Conservation (phyloP, 129 eudicot genomes). For the Smallanthus sonchifolius region DNA sequence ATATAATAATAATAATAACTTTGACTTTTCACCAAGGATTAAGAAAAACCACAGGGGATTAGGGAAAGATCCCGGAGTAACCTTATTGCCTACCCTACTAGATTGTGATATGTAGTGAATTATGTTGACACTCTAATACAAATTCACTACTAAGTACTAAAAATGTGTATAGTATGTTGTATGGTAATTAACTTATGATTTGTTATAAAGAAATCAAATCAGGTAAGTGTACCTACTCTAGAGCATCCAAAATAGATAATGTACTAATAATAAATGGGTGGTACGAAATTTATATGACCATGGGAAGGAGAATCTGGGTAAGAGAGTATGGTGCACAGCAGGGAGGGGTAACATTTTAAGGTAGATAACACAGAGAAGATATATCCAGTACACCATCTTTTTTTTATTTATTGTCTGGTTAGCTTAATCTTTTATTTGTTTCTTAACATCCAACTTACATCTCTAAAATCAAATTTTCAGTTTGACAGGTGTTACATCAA, state of each 20-base stretch:
- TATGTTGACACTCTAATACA: background rate
- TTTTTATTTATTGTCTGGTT: background rate
- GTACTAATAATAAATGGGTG: background rate
- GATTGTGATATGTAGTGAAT: background rate
- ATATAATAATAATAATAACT: background rate
- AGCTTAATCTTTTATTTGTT: background rate
- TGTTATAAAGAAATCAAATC: background rate
- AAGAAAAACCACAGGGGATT: background rate
- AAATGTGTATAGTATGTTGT: background rate
- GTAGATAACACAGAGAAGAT: background rate
- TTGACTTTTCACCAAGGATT: background rate
- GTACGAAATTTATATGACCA: background rate
- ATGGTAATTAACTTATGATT: background rate
- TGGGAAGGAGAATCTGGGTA: background rate
- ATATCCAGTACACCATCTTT: background rate
- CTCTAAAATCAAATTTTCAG: background rate
- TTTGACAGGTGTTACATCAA: background rate
- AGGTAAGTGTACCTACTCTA: background rate
- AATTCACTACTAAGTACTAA: background rate
- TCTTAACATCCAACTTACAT: background rate
- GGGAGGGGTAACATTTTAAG: background rate
- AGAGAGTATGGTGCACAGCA: background rate
- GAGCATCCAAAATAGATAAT: background rate
- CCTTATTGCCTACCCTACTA: background rate
- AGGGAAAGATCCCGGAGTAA: background rate